Evolutionary conservation across 225 moss, liverwort and hornwort genomes (phyloP), one percentile per base, ranked within the genome.

Genomic region (Lunularia cruciata): DNA sequence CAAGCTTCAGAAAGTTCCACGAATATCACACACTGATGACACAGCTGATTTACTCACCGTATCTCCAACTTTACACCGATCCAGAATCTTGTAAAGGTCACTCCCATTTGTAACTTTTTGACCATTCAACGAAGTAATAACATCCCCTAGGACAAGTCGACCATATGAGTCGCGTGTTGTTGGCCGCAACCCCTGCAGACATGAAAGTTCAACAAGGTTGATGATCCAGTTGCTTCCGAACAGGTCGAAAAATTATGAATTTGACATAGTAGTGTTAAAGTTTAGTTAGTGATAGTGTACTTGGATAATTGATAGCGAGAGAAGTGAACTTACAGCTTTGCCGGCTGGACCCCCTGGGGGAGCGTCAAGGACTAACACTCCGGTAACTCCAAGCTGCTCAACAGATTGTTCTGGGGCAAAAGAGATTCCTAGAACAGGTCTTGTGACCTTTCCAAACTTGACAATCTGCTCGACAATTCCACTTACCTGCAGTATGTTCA

Each of bases 341-440:
- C 98, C 98, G 47, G 98, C 98, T 35, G 91, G 98, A 36, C 91
- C 93, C 57, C 74, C 82, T 9, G 88, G 89, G 22, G 98, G 98
- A 36, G 98, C 98, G 77, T 98, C 98, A 55, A 98, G 83, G 68
- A 98, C 98, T 70, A 93, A 79, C 61, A 98, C 93, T 54, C 98
- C 93, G 63, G 91, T 91, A 57, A 98, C 93, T 62, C 93, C 98
- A 60, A 98, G 77, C 75, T 93, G 98, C 67, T 98, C 93, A 34
- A 98, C 93, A 63, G 89, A 89, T 85, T 98, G 93, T 72, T 98
- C 93, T 1, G 88, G 98, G n/a, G 98, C 93, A 82, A 93, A 98
- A 39, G 91, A 93, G 60, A 98, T 93, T 52, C 98, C 98, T 60
- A 93, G 77, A 57, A 98, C 86, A 25, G 98, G 98, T 60, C 91